A percentile compares a stretch with the other conserved stretches of the same genome.
phyloP scores from a whole-genome alignment of 192 early-diverging fungal genomes.

The Coemansia umbellata region DNA sequence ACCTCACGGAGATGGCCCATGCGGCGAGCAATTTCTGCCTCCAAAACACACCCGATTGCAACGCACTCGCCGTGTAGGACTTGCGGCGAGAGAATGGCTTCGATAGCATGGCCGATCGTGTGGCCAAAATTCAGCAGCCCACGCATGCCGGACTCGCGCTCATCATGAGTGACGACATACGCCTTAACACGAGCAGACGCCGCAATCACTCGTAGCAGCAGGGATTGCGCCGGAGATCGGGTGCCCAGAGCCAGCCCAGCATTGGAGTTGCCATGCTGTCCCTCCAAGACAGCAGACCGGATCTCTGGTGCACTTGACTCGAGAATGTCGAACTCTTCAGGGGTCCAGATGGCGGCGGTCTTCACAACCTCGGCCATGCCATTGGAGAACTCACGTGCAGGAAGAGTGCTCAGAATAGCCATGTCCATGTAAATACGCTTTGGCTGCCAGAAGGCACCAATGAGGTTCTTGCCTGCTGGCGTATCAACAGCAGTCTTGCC shows the following conservation, averaged over 20 bases:
- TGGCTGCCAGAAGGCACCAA: slow-evolving; percentile 97
- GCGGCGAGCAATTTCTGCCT: slow-evolving; percentile 88
- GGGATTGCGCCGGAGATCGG: slow-evolving; percentile 57
- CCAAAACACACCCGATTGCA: slow-evolving; percentile 90
- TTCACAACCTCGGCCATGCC: slow-evolving; percentile 98
- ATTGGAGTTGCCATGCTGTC: slow-evolving; percentile 7
- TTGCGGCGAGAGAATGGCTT: slow-evolving; percentile 83
- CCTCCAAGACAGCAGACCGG: slow-evolving; percentile 63
- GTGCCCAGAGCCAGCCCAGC: slow-evolving; percentile 47
- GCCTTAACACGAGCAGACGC: slow-evolving; percentile 91
- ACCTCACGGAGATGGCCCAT: slow-evolving; percentile 84
- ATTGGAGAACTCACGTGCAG: slow-evolving; percentile 88
- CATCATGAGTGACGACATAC: slow-evolving; percentile 91
- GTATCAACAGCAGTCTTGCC: slow-evolving; percentile 98
- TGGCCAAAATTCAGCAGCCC: slow-evolving; percentile 97
- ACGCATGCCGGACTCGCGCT: slow-evolving; percentile 90
- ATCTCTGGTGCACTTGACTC: slow-evolving; percentile 84
- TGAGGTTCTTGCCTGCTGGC: slow-evolving; percentile 90
- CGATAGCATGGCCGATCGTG: slow-evolving; percentile 94
- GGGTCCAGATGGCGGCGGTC: slow-evolving; percentile 90
- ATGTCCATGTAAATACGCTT: slow-evolving; percentile 90
- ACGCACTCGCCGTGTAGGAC: slow-evolving; percentile 97
- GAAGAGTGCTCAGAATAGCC: slow-evolving; percentile 76
- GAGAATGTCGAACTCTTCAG: slow-evolving; percentile 83
- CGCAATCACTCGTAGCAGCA: slow-evolving; percentile 81